A percentile compares a stretch with the other conserved stretches of the same genome.
Evolutionary conservation across 2,329 filamentous ascomycete species (phyloP).

Genomic region (Torrubiella hemipterigena): DNA sequence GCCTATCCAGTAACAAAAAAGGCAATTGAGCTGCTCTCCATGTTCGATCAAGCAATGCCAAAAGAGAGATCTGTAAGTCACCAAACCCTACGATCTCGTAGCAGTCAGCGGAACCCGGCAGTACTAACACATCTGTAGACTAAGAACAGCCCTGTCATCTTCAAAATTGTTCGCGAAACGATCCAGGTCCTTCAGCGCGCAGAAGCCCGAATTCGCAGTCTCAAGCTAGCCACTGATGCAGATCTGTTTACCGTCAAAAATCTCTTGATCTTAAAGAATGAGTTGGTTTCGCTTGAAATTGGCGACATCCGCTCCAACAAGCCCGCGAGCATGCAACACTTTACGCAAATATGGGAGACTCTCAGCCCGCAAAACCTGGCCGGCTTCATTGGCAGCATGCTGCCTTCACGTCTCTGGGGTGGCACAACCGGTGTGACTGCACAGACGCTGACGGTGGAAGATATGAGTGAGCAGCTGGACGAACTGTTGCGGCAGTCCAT

Average conservation of each 20-base stretch:
- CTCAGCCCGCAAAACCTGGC: slow-evolving; percentile 45
- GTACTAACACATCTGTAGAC: slow-evolving; percentile 12
- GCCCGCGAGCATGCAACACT: slow-evolving; percentile 41
- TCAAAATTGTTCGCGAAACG: slow-evolving; percentile 76
- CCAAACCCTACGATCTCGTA: not conserved
- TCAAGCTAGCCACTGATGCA: slow-evolving; percentile 51
- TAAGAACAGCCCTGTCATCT: slow-evolving; percentile 43
- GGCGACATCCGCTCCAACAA: slow-evolving; percentile 47
- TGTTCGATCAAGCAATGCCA: slow-evolving; percentile 54
- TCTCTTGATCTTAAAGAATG: slow-evolving; percentile 86
- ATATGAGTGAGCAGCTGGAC: slow-evolving; percentile 54
- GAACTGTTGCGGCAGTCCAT: slow-evolving; percentile 51
- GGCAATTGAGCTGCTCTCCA: slow-evolving; percentile 44
- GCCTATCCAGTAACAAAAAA: slow-evolving; percentile 45
- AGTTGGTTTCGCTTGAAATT: slow-evolving; percentile 92
- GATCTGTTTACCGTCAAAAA: slow-evolving; percentile 94
- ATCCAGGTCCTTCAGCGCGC: slow-evolving; percentile 73
- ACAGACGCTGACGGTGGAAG: slow-evolving; percentile 33
- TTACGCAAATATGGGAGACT: slow-evolving; percentile 53
- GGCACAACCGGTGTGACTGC: slow-evolving; percentile 19
- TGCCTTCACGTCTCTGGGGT: slow-evolving; percentile 38
- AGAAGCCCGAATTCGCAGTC: slow-evolving; percentile 55
- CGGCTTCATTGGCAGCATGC: slow-evolving; percentile 45
- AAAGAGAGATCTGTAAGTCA: slow-evolving; percentile 47
- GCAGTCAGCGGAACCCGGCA: too few relatives aligned